Evolutionary conservation across 805 yeast species (phyloP).

Genomic region (Myxozyma geophila): DNA sequence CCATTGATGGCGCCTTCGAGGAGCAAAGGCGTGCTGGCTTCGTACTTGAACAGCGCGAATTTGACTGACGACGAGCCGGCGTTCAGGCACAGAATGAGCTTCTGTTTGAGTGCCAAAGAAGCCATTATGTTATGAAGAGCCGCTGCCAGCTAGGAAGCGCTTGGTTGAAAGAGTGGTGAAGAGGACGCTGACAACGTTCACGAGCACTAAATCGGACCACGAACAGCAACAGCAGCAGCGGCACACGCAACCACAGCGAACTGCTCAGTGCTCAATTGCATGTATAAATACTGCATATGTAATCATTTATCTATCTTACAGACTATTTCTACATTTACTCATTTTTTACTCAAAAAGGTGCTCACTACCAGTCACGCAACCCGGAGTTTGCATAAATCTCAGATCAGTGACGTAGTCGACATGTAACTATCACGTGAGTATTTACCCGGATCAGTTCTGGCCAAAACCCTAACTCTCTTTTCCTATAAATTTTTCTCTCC

Average conservation of each 20-base stretch:
- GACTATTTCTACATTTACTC: too few species aligned
- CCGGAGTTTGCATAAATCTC: too few species aligned
- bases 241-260: too few species aligned
- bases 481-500: slow-evolving; percentile 10
- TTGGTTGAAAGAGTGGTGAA: background rate
- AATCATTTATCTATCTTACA: too few species aligned
- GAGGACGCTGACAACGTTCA: background rate
- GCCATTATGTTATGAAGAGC: background rate
- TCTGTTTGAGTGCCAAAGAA: background rate
- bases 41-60: slow-evolving; percentile 32
- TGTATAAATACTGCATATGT: too few species aligned
- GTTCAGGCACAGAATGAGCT: slow-evolving; percentile 30
- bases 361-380: too few species aligned
- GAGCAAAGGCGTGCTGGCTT: slow-evolving; percentile 20
- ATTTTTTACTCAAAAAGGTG: too few species aligned
- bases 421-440: too few species aligned
- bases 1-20: slow-evolving; percentile 29
- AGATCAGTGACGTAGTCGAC: too few species aligned
- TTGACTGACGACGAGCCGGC: slow-evolving; percentile 38
- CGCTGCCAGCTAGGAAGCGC: background rate
- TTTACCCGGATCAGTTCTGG: background rate
- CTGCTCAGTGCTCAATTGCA: too few species aligned
- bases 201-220: too few species aligned
- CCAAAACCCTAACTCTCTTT: background rate
- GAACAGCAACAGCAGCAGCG: too few species aligned